Evolutionary conservation across 164 flowering plant species (phyloP).

Genomic region (Vitis labrusca): DNA sequence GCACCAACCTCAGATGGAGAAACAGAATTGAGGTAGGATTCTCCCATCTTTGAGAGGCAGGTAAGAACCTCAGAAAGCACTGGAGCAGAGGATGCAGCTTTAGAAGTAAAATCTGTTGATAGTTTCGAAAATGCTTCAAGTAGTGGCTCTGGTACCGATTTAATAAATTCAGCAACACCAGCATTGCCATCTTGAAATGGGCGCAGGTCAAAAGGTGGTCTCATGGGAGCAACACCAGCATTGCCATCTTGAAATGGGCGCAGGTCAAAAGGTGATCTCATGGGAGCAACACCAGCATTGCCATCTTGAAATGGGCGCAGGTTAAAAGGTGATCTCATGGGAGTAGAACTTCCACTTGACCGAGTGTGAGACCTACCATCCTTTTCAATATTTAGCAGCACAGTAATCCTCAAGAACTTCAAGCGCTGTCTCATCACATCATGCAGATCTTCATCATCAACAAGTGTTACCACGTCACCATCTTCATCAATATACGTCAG

Average conservation of each 20-base stretch:
- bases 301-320: slow-evolving; percentile 25
- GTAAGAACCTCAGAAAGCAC: slow-evolving; percentile 53
- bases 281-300: slow-evolving; percentile 40
- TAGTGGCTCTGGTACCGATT: slow-evolving; percentile 57
- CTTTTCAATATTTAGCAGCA: slow-evolving; percentile 28
- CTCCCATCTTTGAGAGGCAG: slow-evolving; percentile 36
- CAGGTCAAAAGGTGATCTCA: slow-evolving; percentile 33
- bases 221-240: slow-evolving; percentile 42
- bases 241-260: slow-evolving; percentile 21
- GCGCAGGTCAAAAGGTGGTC: slow-evolving; percentile 30
- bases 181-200: slow-evolving; percentile 21
- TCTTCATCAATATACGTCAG: slow-evolving; percentile 86
- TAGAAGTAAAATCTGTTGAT: slow-evolving; percentile 44
- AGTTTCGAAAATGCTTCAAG: slow-evolving; percentile 41
- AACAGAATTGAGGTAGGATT: slow-evolving; percentile 16
- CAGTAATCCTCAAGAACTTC: slow-evolving; percentile 72
- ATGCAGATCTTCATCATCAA: slow-evolving; percentile 69
- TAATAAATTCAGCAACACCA: slow-evolving; percentile 45
- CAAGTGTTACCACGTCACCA: slow-evolving; percentile 72
- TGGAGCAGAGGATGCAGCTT: slow-evolving; percentile 47
- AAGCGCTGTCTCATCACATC: slow-evolving; percentile 71
- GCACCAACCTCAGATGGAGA: slow-evolving; percentile 26
- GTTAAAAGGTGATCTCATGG: slow-evolving; percentile 36
- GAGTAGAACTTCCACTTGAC: slow-evolving; percentile 54
- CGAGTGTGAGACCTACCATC: slow-evolving; percentile 18